phyloP scores from a whole-genome alignment of 805 yeast species.

The Ogataea paraovalis region DNA sequence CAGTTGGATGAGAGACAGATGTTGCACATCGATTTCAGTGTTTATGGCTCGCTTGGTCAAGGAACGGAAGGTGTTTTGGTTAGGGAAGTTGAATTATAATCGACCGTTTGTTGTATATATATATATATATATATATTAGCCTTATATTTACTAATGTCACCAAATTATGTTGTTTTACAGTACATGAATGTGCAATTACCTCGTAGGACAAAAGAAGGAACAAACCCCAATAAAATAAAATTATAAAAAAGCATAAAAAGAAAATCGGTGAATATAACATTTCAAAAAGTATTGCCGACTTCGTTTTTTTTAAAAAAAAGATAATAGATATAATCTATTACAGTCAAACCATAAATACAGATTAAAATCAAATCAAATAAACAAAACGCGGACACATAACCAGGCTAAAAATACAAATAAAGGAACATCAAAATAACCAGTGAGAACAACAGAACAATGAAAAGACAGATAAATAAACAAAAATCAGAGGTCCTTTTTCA shows the following conservation, averaged over 20 bases:
- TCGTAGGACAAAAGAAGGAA: too few relatives aligned
- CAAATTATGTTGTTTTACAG: too few relatives aligned
- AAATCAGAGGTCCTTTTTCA: constrained; percentile 6
- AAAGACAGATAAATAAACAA: background rate
- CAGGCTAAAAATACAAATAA: constrained; percentile 3
- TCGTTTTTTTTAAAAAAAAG: too few relatives aligned
- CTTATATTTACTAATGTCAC: background rate
- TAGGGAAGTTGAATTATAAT: constrained; percentile 44
- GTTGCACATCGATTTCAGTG: constrained; percentile 39
- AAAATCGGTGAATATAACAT: too few relatives aligned
- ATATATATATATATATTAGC: background rate
- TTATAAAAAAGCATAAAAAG: too few relatives aligned
- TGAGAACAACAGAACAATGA: background rate
- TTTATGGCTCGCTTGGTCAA: constrained; percentile 55
- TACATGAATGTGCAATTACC: too few relatives aligned
- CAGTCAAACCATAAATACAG: constrained; percentile 2
- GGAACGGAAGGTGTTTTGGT: constrained; percentile 63
- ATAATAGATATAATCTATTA: too few relatives aligned
- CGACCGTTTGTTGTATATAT: background rate
- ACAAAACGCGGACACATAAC: too few relatives aligned
- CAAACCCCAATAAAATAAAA: too few relatives aligned
- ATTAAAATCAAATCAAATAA: too few relatives aligned
- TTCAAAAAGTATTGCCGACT: too few relatives aligned
- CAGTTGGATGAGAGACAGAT: constrained; percentile 17
- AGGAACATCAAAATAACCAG: background rate